Evolutionary conservation across 1,284 basidiomycete species (phyloP).

Genomic region (Pyrrhoderma lamaoense): DNA sequence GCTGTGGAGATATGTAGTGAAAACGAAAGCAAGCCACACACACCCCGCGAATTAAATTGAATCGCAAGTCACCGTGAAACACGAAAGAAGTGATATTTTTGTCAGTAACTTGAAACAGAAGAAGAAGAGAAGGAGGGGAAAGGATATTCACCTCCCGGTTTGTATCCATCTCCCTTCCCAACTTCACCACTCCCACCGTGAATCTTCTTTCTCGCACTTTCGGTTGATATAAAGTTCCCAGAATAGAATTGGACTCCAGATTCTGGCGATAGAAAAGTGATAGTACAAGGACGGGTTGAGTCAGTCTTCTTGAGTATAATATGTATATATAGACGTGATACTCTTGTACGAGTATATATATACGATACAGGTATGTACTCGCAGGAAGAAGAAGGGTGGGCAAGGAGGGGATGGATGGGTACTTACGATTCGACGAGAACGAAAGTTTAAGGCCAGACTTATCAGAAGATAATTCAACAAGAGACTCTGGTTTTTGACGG

Average conservation of each 20-base stretch:
- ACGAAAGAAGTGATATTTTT: background rate
- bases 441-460: conserved; percentile 52
- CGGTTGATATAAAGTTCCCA: conserved; percentile 42
- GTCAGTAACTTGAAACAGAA: no score
- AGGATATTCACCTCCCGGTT: conserved; percentile 40
- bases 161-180: conserved; percentile 54
- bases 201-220: conserved; percentile 57
- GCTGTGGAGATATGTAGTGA: conserved; percentile 29
- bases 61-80: background rate
- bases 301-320: no score
- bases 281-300: background rate
- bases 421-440: conserved; percentile 66
- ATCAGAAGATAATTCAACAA: conserved; percentile 47
- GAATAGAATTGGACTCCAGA: conserved; percentile 69
- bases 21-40: conserved; percentile 4
- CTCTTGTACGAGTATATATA: no score
- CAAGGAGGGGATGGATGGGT: no score
- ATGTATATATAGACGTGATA: no score
- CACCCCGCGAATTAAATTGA: no score
- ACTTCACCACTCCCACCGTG: conserved; percentile 63
- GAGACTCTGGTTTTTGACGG: conserved; percentile 32
- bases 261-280: conserved; percentile 35
- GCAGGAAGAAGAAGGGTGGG: background rate
- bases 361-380: no score
- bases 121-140: background rate